These are phyloP conservation scores for Fusarium chaquense DNA, from an alignment of 2,329 filamentous ascomycete genomes.

Conservation along the genomic window DNA sequence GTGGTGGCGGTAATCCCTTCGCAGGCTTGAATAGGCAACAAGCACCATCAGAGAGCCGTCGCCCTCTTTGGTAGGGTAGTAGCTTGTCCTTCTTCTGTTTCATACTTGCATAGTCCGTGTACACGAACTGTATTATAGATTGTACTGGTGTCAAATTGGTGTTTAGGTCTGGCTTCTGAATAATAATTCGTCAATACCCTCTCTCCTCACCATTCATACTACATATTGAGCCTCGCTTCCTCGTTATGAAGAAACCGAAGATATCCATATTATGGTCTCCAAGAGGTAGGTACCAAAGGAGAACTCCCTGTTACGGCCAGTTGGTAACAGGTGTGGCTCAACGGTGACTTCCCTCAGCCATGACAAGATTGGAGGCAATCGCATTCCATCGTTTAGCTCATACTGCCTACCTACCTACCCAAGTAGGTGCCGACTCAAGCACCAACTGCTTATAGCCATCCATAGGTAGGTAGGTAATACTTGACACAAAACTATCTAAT, in stretches of 20 bases:
- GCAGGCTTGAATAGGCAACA: constrained; percentile 53
- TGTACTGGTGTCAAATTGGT: constrained; percentile 22
- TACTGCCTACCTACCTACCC: neutral
- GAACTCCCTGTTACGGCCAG: neutral
- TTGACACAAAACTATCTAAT: neutral
- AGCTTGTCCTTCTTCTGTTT: constrained; percentile 9
- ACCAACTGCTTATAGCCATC: neutral
- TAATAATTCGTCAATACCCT: constrained; percentile 14
- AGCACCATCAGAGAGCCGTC: constrained; percentile 58
- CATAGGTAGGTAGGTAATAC: neutral
- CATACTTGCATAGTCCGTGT: constrained; percentile 4
- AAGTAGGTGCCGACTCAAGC: neutral
- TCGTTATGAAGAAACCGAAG: neutral
- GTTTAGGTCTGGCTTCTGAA: constrained; percentile 32
- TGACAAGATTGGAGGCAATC: neutral
- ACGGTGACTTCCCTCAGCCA: neutral
- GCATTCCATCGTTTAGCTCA: neutral
- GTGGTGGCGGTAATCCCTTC: constrained; percentile 54
- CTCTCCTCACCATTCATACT: neutral
- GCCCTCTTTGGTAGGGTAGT: constrained; percentile 48
- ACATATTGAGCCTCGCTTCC: neutral
- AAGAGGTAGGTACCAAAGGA: no score
- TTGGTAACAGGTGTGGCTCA: neutral
- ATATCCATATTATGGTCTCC: neutral
- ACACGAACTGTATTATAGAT: neutral